Evolutionary conservation across 2,329 filamentous ascomycete genomes (phyloP).

Genomic region (Exophiala mesophila): DNA sequence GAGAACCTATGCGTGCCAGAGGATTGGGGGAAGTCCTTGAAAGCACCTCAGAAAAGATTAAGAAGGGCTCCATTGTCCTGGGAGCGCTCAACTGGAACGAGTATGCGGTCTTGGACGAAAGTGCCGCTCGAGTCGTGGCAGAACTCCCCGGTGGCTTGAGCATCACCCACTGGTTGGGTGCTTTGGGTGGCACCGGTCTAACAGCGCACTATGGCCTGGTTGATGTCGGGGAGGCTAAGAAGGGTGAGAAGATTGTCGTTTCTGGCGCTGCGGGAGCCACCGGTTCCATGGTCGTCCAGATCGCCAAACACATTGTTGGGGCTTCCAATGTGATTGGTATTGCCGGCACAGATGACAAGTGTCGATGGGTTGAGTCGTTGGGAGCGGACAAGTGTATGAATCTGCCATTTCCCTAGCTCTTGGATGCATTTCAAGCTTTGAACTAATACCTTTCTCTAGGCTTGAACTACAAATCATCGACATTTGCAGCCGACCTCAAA

Average conservation of each 20-base stretch:
- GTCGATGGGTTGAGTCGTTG: conserved; percentile 58
- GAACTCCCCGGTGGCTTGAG: conserved; percentile 11
- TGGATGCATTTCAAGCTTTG: no score
- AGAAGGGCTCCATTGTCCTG: conserved; percentile 32
- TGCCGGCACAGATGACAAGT: conserved; percentile 63
- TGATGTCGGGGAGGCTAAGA: conserved; percentile 60
- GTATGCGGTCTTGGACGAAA: conserved; percentile 33
- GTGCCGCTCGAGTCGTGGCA: background rate
- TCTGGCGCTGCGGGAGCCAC: conserved; percentile 73
- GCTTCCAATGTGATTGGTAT: conserved; percentile 56
- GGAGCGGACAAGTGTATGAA: conserved; percentile 43
- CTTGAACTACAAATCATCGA: conserved; percentile 62
- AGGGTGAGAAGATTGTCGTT: conserved; percentile 69
- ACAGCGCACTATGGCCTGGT: conserved; percentile 72
- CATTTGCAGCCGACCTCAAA: conserved; percentile 46
- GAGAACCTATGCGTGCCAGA: conserved; percentile 35
- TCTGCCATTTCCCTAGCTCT: no score
- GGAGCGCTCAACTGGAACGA: conserved; percentile 37
- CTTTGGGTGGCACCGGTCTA: conserved; percentile 41
- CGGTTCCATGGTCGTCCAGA: conserved; percentile 55
- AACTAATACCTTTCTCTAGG: background rate
- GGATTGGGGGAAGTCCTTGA: conserved; percentile 36
- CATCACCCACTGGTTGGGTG: conserved; percentile 39
- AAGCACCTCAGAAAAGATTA: conserved; percentile 28
- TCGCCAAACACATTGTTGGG: conserved; percentile 56